A percentile compares a stretch with the other conserved stretches of the same genome.
Conservation (phyloP, 2,329 filamentous ascomycete genomes). For the Tolypocladium pustulatum region DNA sequence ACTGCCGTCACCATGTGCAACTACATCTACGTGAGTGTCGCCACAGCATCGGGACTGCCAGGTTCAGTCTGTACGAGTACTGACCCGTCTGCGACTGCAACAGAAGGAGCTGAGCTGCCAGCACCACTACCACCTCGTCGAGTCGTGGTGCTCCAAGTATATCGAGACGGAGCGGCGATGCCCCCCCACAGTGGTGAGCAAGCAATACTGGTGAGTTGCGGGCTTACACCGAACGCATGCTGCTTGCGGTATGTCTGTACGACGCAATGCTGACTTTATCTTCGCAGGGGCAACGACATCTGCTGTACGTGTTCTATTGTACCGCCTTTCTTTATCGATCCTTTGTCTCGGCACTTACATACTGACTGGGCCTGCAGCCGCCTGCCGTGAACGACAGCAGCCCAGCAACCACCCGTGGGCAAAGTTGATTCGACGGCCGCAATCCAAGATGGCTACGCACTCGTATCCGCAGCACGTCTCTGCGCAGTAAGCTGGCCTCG, state of each 20-base stretch:
- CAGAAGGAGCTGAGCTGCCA: constrained; percentile 42
- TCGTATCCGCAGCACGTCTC: constrained; percentile 16
- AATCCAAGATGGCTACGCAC: constrained; percentile 14
- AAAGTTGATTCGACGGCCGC: constrained; percentile 24
- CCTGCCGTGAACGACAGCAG: constrained; percentile 27
- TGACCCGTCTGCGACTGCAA: not conserved
- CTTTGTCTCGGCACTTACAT: not conserved
- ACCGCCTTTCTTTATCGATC: no score
- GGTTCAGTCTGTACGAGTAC: not conserved
- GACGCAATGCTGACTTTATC: constrained; percentile 12
- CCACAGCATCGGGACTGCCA: not conserved
- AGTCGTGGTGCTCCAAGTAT: constrained; percentile 34
- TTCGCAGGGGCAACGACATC: constrained; percentile 30
- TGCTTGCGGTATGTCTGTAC: not conserved
- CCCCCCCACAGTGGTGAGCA: constrained; percentile 31
- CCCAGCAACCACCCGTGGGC: constrained; percentile 27
- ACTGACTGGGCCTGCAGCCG: constrained; percentile 18
- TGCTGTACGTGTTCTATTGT: constrained; percentile 25
- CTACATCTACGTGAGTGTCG: constrained; percentile 34
- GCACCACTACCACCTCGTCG: constrained; percentile 37
- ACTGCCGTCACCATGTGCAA: constrained; percentile 32
- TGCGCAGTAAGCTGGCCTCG: constrained; percentile 10
- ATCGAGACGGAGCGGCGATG: constrained; percentile 33
- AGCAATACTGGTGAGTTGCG: constrained; percentile 30
- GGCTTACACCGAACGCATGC: not conserved